Conservation (phyloP, 1,284 basidiomycete species). For the Sanghuangporus sanghuang region DNA sequence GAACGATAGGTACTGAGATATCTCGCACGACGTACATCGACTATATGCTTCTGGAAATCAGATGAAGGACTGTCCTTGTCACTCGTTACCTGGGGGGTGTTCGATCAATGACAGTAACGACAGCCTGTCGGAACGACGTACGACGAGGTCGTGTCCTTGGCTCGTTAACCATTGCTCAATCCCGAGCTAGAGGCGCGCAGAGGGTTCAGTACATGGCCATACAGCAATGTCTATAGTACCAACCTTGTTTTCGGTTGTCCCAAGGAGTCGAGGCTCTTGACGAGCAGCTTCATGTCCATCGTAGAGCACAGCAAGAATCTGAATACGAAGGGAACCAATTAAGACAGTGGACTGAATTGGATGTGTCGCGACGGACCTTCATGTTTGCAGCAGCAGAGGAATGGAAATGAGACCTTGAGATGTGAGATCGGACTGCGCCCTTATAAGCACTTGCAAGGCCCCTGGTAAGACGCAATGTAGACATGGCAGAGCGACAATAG, state of each 20-base stretch:
- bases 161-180: constrained; percentile 67
- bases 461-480: constrained; percentile 14
- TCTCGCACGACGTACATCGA: constrained; percentile 52
- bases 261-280: constrained; percentile 82
- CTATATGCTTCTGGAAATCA: constrained; percentile 84
- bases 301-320: constrained; percentile 84
- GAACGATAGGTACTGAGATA: neutral
- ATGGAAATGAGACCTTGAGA: constrained; percentile 16
- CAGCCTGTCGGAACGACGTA: constrained; percentile 28
- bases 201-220: neutral
- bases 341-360: neutral
- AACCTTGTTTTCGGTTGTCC: constrained; percentile 86
- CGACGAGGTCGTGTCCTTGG: constrained; percentile 74
- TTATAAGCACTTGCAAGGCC: constrained; percentile 16
- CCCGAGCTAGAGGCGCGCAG: constrained; percentile 49
- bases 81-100: constrained; percentile 56
- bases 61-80: constrained; percentile 87
- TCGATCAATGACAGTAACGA: constrained; percentile 7
- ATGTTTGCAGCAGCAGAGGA: constrained; percentile 19
- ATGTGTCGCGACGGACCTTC: constrained; percentile 20
- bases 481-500: constrained; percentile 9
- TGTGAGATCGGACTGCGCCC: constrained; percentile 8
- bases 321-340: neutral
- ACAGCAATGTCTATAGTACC: constrained; percentile 1
- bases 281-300: constrained; percentile 67